Percentiles rank a stretch among this genome's conserved stretches.
Conservation (phyloP, 805 yeast genomes). For the Teunomyces cretensis region DNA sequence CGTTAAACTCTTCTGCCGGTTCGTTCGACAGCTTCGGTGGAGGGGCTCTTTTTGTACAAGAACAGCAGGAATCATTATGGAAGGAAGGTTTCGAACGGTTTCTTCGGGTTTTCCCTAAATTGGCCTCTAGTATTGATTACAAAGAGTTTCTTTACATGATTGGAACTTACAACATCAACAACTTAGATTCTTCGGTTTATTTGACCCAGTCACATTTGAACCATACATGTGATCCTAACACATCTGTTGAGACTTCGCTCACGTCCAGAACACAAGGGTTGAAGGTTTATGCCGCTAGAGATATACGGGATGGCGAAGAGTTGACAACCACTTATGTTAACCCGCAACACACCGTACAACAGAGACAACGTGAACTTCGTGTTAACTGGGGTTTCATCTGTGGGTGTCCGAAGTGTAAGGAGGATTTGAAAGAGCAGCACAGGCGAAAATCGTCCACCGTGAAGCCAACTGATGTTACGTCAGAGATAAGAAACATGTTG, state of each 20-base stretch:
- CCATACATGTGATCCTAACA: constrained; percentile 76
- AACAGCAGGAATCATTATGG: constrained; percentile 62
- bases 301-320: constrained; percentile 65
- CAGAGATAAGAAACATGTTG: constrained; percentile 50
- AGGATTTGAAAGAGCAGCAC: constrained; percentile 47
- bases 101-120: constrained; percentile 45
- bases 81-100: constrained; percentile 53
- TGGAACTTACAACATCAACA: constrained; percentile 76
- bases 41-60: constrained; percentile 54
- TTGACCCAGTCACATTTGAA: constrained; percentile 68
- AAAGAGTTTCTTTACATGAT: constrained; percentile 59
- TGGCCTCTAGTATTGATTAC: constrained; percentile 32
- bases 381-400: constrained; percentile 82
- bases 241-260: constrained; percentile 45
- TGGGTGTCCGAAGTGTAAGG: constrained; percentile 62
- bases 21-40: constrained; percentile 52
- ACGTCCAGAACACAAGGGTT: constrained; percentile 53
- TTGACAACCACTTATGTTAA: constrained; percentile 68
- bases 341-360: constrained; percentile 58
- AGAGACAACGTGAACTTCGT: constrained; percentile 63
- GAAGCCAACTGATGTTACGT: constrained; percentile 19
- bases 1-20: constrained; percentile 56
- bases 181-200: constrained; percentile 62
- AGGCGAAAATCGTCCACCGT: constrained; percentile 42
- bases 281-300: constrained; percentile 52